Evolutionary conservation across 371 early-diverging fungal species (phyloP).

Genomic region (Mucor plumbeus): DNA sequence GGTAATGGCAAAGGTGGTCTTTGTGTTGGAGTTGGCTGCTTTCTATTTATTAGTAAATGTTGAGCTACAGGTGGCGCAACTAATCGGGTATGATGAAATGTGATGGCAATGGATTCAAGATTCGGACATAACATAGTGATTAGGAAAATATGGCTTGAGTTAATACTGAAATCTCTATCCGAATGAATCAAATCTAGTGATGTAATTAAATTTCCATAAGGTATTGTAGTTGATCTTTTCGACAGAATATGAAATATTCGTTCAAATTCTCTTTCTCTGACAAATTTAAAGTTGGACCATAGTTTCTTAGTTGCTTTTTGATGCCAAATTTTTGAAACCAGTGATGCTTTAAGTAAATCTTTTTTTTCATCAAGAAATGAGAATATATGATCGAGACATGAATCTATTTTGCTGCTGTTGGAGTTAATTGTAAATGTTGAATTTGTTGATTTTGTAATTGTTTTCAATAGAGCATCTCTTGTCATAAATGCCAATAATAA

Average conservation of each 20-base stretch:
- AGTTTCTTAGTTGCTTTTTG: slow-evolving; percentile 25
- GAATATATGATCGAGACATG: slow-evolving; percentile 38
- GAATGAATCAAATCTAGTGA: slow-evolving; percentile 46
- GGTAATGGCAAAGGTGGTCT: slow-evolving; percentile 15
- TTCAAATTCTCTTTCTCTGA: slow-evolving; percentile 49
- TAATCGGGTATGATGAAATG: slow-evolving; percentile 45
- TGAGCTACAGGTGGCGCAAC: slow-evolving; percentile 34
- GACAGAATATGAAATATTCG: slow-evolving; percentile 47
- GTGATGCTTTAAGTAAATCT: slow-evolving; percentile 30
- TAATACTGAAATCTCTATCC: slow-evolving; percentile 45
- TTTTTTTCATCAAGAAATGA: slow-evolving; percentile 28
- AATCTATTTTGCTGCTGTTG: slow-evolving; percentile 5
- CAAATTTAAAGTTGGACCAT: slow-evolving; percentile 50
- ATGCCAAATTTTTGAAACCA: slow-evolving; percentile 44
- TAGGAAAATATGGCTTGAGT: slow-evolving; percentile 41
- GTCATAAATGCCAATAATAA: slow-evolving; percentile 38
- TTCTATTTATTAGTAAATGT: slow-evolving; percentile 10
- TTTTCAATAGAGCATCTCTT: slow-evolving; percentile 45
- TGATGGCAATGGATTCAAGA: slow-evolving; percentile 42
- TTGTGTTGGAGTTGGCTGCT: slow-evolving; percentile 10
- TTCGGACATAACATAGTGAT: slow-evolving; percentile 46
- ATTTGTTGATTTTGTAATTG: neutral
- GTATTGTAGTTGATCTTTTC: slow-evolving; percentile 29
- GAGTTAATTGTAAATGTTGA: neutral
- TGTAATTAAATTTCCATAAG: slow-evolving; percentile 42